Evolutionary conservation across 371 early-diverging fungal genomes (phyloP).

Genomic region (Mortierella polycephala): DNA sequence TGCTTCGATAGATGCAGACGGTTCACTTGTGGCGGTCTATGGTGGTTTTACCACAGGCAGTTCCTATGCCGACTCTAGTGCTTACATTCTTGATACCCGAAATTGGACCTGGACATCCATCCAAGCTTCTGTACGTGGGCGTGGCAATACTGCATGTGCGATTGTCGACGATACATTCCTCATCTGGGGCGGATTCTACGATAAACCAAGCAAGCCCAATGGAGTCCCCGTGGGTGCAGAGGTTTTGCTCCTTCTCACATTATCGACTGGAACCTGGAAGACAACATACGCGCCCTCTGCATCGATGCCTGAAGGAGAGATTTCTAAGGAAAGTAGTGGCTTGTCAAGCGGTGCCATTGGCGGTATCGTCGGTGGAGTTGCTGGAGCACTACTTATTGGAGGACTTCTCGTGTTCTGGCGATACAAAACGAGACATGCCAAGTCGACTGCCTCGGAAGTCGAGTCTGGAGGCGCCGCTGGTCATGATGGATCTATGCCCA

Average conservation of each 20-base stretch:
- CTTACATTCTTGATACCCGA: conserved; percentile 30
- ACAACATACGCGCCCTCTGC: conserved; percentile 26
- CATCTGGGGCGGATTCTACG: conserved; percentile 41
- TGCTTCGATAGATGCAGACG: conserved; percentile 32
- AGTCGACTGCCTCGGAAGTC: no score
- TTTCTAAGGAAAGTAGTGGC: neutral
- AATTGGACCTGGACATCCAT: conserved; percentile 37
- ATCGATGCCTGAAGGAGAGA: neutral
- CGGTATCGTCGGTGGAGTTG: conserved; percentile 11
- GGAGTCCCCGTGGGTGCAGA: conserved; percentile 17
- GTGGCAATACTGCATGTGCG: conserved; percentile 32
- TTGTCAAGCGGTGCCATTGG: conserved; percentile 26
- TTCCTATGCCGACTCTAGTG: conserved; percentile 22
- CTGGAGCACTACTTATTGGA: no score
- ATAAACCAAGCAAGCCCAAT: neutral
- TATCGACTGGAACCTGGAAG: conserved; percentile 13
- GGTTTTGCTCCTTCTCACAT: conserved; percentile 7
- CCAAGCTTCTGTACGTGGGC: conserved; percentile 14
- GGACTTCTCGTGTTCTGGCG: no score
- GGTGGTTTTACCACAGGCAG: conserved; percentile 15
- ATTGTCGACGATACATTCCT: conserved; percentile 37
- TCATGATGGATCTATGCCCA: no score
- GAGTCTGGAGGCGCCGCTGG: no score
- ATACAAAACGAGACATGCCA: no score
- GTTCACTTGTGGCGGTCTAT: conserved; percentile 30